Conservation (phyloP, 805 yeast genomes). For the Metschnikowia henanensis region DNA sequence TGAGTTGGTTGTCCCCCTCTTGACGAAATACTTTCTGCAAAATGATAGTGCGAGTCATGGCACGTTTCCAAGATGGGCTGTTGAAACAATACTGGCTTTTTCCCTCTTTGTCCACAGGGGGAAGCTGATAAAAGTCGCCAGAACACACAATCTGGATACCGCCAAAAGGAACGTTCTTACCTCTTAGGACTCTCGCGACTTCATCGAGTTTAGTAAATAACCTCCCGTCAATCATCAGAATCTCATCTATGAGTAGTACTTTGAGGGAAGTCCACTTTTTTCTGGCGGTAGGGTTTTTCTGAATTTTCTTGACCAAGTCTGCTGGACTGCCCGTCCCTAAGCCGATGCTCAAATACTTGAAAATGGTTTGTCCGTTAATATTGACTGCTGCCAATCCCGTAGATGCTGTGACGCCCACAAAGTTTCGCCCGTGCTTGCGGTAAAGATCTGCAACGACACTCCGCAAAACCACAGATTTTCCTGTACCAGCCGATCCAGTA, state of each 20-base stretch:
- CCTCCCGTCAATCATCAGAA: constrained; percentile 76
- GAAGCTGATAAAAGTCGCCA: constrained; percentile 83
- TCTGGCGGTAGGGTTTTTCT: constrained; percentile 47
- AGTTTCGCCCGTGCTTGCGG: constrained; percentile 36
- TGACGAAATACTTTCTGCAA: constrained; percentile 73
- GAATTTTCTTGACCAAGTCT: constrained; percentile 50
- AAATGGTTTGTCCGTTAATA: constrained; percentile 76
- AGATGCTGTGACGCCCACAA: constrained; percentile 78
- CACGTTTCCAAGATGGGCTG: constrained; percentile 57
- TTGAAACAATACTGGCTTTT: constrained; percentile 60
- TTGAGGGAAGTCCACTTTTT: constrained; percentile 55
- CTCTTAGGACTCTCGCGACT: constrained; percentile 55
- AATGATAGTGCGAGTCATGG: constrained; percentile 57
- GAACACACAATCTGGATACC: constrained; percentile 75
- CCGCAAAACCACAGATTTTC: constrained; percentile 84
- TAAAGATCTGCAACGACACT: constrained; percentile 57
- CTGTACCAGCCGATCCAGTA: constrained; percentile 99
- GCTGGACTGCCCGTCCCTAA: constrained; percentile 56
- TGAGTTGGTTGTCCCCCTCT: constrained; percentile 67
- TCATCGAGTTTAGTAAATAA: constrained; percentile 62
- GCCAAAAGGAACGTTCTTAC: constrained; percentile 59
- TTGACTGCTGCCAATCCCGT: constrained; percentile 85
- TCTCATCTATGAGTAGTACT: constrained; percentile 74
- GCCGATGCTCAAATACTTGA: constrained; percentile 78
- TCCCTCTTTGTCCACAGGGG: constrained; percentile 57